Evolutionary conservation across 768 basidiomycete genomes (phyloP).

Genomic region (Trametes cingulata): DNA sequence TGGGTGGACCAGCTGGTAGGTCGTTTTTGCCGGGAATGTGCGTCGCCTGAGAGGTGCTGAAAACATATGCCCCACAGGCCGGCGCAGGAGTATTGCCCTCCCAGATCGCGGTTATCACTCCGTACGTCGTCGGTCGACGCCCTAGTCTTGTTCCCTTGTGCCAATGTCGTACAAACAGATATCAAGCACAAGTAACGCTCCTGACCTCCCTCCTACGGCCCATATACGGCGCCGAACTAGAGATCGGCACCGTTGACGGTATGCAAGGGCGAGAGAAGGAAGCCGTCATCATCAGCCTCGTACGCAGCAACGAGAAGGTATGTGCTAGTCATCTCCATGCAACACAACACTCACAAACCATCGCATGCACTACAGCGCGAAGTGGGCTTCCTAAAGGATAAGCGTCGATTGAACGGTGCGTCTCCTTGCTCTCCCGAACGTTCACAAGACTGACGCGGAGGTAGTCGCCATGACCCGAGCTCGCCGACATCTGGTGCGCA

Average conservation of each 20-base stretch:
- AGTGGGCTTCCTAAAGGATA: constrained; percentile 94
- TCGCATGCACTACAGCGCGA: constrained; percentile 54
- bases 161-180: constrained; percentile 42
- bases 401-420: constrained; percentile 84
- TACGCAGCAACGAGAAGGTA: constrained; percentile 87
- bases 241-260: constrained; percentile 94
- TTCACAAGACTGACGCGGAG: constrained; percentile 8
- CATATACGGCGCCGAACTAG: constrained; percentile 64
- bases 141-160: not conserved
- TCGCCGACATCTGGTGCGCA: constrained; percentile 80
- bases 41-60: no score
- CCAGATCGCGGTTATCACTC: constrained; percentile 88
- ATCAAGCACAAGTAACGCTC: constrained; percentile 92
- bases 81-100: constrained; percentile 58
- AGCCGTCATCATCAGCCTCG: constrained; percentile 88
- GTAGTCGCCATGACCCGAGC: constrained; percentile 91
- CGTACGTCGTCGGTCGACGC: constrained; percentile 44
- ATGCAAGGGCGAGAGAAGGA: constrained; percentile 98
- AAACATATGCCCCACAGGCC: constrained; percentile 41
- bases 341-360: no score
- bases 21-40: no score
- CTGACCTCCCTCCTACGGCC: constrained; percentile 77
- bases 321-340: constrained; percentile 10
- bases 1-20: constrained; percentile 83
- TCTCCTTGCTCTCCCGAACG: not conserved